Percentiles rank a stretch among this genome's conserved stretches.
Conservation (phyloP, 2,329 filamentous ascomycete genomes). For the Leptographium galeiforme region DNA sequence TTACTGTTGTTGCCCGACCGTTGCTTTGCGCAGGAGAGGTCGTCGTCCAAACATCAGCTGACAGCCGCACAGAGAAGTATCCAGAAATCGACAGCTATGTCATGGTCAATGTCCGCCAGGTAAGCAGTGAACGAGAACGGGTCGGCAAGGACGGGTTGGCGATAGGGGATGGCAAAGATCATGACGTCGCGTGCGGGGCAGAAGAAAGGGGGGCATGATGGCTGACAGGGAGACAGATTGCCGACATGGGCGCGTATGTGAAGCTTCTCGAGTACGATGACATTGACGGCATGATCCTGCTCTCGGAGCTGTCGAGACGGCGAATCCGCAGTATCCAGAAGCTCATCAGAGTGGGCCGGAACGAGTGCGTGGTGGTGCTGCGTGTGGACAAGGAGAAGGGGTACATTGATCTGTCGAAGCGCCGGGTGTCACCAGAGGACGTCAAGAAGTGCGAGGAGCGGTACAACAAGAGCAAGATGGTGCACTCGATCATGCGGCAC, state of each 20-base stretch:
- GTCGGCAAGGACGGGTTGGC: neutral
- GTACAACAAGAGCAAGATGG: slow-evolving; percentile 99
- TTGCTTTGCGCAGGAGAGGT: neutral
- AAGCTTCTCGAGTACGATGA: slow-evolving; percentile 99
- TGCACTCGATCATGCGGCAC: slow-evolving; percentile 97
- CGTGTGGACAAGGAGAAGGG: slow-evolving; percentile 98
- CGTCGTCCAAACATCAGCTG: neutral
- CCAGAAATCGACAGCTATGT: slow-evolving; percentile 99
- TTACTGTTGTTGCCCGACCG: slow-evolving; percentile 8
- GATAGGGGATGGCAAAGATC: neutral
- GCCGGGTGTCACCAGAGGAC: slow-evolving; percentile 92
- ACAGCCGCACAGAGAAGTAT: slow-evolving; percentile 42
- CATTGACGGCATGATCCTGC: slow-evolving; percentile 99
- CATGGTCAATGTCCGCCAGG: slow-evolving; percentile 91
- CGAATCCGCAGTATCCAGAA: slow-evolving; percentile 99
- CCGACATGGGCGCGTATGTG: slow-evolving; percentile 99
- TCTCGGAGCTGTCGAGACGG: slow-evolving; percentile 92
- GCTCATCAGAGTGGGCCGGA: slow-evolving; percentile 92
- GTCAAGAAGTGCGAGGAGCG: slow-evolving; percentile 97
- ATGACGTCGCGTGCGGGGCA: neutral
- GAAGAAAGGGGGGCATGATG: neutral
- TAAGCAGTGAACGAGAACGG: slow-evolving; percentile 23
- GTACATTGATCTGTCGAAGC: slow-evolving; percentile 98
- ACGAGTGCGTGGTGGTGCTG: slow-evolving; percentile 96
- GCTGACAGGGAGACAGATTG: slow-evolving; percentile 49